These are phyloP conservation scores for Candida vaughaniae DNA, from an alignment of 805 yeast genomes.

Conservation along the genomic window DNA sequence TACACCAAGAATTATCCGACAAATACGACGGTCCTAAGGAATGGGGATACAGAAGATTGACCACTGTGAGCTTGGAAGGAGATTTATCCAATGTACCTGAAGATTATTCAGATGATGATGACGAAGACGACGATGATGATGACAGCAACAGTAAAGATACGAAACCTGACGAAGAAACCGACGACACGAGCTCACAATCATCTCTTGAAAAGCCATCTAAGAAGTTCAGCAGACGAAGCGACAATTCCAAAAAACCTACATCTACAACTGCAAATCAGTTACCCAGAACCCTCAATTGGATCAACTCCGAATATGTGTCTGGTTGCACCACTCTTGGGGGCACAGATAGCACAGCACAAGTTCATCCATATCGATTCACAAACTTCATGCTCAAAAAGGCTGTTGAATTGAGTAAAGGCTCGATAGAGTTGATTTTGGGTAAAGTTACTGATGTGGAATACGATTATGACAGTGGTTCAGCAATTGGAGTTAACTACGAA, in stretches of 20 bases:
- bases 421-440: slow-evolving; percentile 82
- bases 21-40: slow-evolving; percentile 77
- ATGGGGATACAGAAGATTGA: slow-evolving; percentile 91
- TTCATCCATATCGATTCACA: slow-evolving; percentile 94
- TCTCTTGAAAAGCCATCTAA: slow-evolving; percentile 28
- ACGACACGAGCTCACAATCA: slow-evolving; percentile 1
- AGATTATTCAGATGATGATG: slow-evolving; percentile 20
- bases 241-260: slow-evolving; percentile 5
- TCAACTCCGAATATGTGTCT: slow-evolving; percentile 58
- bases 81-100: slow-evolving; percentile 48
- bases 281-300: slow-evolving; percentile 78
- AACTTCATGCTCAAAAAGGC: slow-evolving; percentile 77
- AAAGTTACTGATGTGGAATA: slow-evolving; percentile 70
- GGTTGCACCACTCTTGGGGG: slow-evolving; percentile 83
- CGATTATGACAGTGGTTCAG: slow-evolving; percentile 62
- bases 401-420: slow-evolving; percentile 62
- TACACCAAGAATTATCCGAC: slow-evolving; percentile 81
- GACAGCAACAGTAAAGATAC: slow-evolving; percentile 2
- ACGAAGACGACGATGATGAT: slow-evolving; percentile 21
- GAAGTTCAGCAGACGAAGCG: slow-evolving; percentile 33
- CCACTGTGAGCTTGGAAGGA: slow-evolving; percentile 86
- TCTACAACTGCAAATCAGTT: slow-evolving; percentile 17
- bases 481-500: slow-evolving; percentile 71
- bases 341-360: slow-evolving; percentile 89
- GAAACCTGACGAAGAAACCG: slow-evolving; percentile 4